Evolutionary conservation across 768 basidiomycete genomes (phyloP).

Genomic region (Tricholoma saponaceum): DNA sequence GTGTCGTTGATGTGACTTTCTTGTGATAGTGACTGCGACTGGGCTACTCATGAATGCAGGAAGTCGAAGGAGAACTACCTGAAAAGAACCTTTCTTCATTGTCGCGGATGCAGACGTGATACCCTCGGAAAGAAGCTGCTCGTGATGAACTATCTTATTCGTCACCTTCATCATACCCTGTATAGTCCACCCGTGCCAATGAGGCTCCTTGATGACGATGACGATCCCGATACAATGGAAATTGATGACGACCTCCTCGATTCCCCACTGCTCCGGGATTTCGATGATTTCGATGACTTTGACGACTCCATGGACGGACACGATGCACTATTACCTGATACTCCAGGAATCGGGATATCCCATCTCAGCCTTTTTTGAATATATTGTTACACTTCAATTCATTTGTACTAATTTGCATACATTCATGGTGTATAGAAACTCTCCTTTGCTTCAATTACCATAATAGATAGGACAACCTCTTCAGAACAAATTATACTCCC

Average conservation of each 20-base stretch:
- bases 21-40: slow-evolving; percentile 10
- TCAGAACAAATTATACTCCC: slow-evolving; percentile 80
- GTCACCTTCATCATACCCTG: slow-evolving; percentile 1
- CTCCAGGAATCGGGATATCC: slow-evolving; percentile 3
- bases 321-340: slow-evolving; percentile 2
- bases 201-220: background rate
- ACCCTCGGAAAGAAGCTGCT: slow-evolving; percentile 13
- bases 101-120: slow-evolving; percentile 12
- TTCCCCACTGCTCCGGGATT: slow-evolving; percentile 13
- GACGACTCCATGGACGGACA: background rate
- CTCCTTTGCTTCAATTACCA: background rate
- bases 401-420: background rate
- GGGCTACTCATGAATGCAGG: slow-evolving; percentile 1
- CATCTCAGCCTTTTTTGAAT: slow-evolving; percentile 5
- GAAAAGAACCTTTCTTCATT: slow-evolving; percentile 7
- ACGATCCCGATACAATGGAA: slow-evolving; percentile 4
- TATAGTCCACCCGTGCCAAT: background rate
- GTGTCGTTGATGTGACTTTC: background rate
- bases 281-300: slow-evolving; percentile 18
- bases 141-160: slow-evolving; percentile 4
- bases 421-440: background rate
- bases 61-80: slow-evolving; percentile 9
- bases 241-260: slow-evolving; percentile 11
- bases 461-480: background rate
- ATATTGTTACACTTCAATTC: background rate